These are phyloP conservation scores for Saccharum officinarum DNA, from an alignment of 176 grass and related monocot genomes.

Conservation along the genomic window DNA sequence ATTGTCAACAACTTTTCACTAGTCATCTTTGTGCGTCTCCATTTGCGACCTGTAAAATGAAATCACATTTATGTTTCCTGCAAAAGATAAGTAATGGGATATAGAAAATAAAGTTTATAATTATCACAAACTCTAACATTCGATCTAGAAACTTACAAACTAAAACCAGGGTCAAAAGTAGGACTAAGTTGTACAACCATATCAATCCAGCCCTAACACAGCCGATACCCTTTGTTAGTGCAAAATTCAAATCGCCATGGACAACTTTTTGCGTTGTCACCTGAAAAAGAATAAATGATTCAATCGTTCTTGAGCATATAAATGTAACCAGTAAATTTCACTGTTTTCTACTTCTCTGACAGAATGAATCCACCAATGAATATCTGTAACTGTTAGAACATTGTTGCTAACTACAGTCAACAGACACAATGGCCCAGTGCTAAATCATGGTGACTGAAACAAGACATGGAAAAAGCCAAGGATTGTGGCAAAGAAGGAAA, in stretches of 20 bases:
- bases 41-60: slow-evolving; percentile 38
- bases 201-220: slow-evolving; percentile 39
- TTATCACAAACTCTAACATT: background rate
- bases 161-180: slow-evolving; percentile 23
- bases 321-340: background rate
- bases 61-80: slow-evolving; percentile 3
- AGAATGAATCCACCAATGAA: slow-evolving; percentile 11
- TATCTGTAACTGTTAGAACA: background rate
- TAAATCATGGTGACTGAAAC: slow-evolving; percentile 16
- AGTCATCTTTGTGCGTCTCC: slow-evolving; percentile 30
- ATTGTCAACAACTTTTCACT: slow-evolving; percentile 19
- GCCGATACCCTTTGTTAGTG: slow-evolving; percentile 34
- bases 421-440: background rate
- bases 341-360: background rate
- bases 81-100: background rate
- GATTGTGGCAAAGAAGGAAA: background rate
- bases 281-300: slow-evolving; percentile 19
- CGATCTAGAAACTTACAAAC: slow-evolving; percentile 39
- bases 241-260: slow-evolving; percentile 29
- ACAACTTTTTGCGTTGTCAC: slow-evolving; percentile 31
- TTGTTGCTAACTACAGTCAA: background rate
- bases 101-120: background rate
- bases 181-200: slow-evolving; percentile 42
- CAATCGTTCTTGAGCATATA: background rate
- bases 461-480: slow-evolving; percentile 3